Conservation (phyloP, 1,284 basidiomycete genomes). For the Sphaerobolus stellatus region DNA sequence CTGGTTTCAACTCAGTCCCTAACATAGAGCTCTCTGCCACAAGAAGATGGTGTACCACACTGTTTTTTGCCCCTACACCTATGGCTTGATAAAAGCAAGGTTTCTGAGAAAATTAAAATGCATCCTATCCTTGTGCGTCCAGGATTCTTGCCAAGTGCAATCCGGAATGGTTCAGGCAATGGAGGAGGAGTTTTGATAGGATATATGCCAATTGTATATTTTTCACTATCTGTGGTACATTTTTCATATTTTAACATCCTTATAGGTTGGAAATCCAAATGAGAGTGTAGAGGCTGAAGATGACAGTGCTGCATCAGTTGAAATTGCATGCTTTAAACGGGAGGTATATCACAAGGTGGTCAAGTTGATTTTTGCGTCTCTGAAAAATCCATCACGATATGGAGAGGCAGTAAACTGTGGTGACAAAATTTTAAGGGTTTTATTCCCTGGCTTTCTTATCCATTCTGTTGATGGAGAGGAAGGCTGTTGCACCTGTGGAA, state of each 20-base stretch:
- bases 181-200: conserved; percentile 23
- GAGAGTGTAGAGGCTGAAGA: conserved; percentile 19
- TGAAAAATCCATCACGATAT: conserved; percentile 19
- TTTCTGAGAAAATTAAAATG: conserved; percentile 27
- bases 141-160: conserved; percentile 24
- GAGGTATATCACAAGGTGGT: conserved; percentile 28
- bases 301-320: conserved; percentile 10
- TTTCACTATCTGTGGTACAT: conserved; percentile 1
- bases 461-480: conserved; percentile 32
- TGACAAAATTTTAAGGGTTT: conserved; percentile 20
- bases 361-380: conserved; percentile 18
- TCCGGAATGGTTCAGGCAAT: conserved; percentile 33
- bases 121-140: conserved; percentile 28
- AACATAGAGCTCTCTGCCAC: conserved; percentile 10
- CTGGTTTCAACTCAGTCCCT: neutral
- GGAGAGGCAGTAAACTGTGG: conserved; percentile 26
- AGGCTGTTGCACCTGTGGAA: conserved; percentile 23
- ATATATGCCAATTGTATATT: conserved; percentile 24
- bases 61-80: conserved; percentile 29
- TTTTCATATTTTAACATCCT: neutral
- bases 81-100: conserved; percentile 32
- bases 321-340: conserved; percentile 27
- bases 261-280: conserved; percentile 20
- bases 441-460: conserved; percentile 29
- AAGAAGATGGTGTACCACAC: conserved; percentile 16